Evolutionary conservation across 139 green algal species (phyloP), one percentile per base, ranked within the genome.

Genomic region (Auxenochlorella pyrenoidosa): DNA sequence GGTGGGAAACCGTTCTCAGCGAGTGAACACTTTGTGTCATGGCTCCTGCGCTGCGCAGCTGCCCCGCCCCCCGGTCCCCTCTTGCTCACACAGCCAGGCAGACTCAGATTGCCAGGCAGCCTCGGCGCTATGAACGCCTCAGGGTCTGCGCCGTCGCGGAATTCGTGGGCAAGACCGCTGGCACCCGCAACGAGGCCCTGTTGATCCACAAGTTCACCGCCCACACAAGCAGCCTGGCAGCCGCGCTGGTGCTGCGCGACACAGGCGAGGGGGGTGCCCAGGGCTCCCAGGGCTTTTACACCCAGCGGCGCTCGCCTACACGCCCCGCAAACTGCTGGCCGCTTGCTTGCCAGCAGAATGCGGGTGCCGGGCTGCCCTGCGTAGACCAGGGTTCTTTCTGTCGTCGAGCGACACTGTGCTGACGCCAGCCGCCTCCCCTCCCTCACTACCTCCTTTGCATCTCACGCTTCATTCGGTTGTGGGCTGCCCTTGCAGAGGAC

Each of bases 201-300:
- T 38, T 95, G 21, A 89, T 83, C 24, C 87, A 87, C 30, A 87
- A 90, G 8, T 83, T 95, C 5, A 90, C 92, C n/a, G 93, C 84
- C 0, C 93, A 96, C 34, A 73, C 81, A 0, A 60, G 87, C 26
- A 81, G 89, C 22, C 59, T 93, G 3, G 88, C 89, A 1, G 90
- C 91, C 5, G 47, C 87, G 0, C 44, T 94, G 3, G 91, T 96
- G 8, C 54, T 92, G 30, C 36, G 87, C 3, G 93, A 95, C 80
- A 26, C 40, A 65, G 85, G 83, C 82, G 65, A 85, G 63, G 5
- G 32, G 66, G n/a, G n/a, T n/a, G n/a, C n/a, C n/a, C n/a, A n/a
- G n/a, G n/a, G 68, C 34, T 15, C 2, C 34, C 2, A 38, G 72
- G 3, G 2, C 13, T 12, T 3, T 54, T 43, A 34, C 38, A 22